A percentile compares a stretch with the other conserved stretches of the same genome.
phyloP scores from a whole-genome alignment of 2,329 filamentous ascomycete genomes.

The Alternaria hordeiaustralica region DNA sequence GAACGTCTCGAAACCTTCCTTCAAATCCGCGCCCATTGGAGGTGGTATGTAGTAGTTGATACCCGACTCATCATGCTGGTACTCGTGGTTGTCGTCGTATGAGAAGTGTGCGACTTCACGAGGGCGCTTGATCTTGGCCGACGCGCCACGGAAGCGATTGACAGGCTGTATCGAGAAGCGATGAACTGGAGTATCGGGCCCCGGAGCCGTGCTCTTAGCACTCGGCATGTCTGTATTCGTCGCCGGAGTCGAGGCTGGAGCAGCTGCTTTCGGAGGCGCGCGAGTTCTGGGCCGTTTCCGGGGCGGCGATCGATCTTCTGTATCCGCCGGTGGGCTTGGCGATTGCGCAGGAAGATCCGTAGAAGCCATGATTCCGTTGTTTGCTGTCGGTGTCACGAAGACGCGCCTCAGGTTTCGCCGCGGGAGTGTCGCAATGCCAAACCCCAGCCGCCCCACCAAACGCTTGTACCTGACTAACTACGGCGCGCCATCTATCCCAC shows the following conservation, averaged over 20 bases:
- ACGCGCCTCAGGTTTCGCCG: not conserved
- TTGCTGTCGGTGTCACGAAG: not conserved
- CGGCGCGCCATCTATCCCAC: conserved; percentile 10
- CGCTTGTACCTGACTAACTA: conserved; percentile 14
- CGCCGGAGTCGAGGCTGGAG: conserved; percentile 6
- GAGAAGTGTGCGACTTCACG: conserved; percentile 94
- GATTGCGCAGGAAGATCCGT: conserved; percentile 9
- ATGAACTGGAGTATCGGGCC: conserved; percentile 2
- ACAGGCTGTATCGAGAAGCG: conserved; percentile 42
- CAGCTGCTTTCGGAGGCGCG: conserved; percentile 38
- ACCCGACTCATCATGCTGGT: conserved; percentile 77
- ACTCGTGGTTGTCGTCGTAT: conserved; percentile 82
- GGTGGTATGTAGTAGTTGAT: conserved; percentile 88
- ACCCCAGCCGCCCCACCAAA: not conserved
- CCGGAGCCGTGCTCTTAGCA: not conserved
- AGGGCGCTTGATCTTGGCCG: conserved; percentile 44
- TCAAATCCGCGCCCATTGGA: conserved; percentile 74
- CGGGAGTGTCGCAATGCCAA: not conserved
- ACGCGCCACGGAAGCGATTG: conserved; percentile 42
- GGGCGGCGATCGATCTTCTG: conserved; percentile 26
- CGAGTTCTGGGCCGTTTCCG: conserved; percentile 41
- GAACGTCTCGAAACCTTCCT: conserved; percentile 81
- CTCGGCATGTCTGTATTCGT: not conserved
- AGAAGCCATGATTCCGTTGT: not conserved
- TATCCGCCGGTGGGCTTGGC: conserved; percentile 10